Evolutionary conservation across 306 rosid species (phyloP), one percentile per base, ranked within the genome.

Genomic region (Casuarina equisetifolia): DNA sequence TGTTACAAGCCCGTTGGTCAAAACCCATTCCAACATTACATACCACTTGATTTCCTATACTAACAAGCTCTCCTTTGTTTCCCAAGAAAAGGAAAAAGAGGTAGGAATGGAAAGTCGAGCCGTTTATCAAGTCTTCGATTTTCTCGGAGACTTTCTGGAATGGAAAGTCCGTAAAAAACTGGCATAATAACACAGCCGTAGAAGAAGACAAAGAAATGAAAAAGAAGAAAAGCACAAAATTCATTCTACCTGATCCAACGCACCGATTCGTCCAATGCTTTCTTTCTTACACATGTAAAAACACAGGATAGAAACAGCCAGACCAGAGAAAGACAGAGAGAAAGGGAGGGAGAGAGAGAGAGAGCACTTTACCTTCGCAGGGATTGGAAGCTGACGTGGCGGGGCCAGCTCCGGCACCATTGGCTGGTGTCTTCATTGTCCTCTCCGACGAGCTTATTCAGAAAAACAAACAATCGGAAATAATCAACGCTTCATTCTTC

Each of bases 401-500:
- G 1, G 87, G 49, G 35, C 79, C 77, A 16, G 72, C 87, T 4
- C 81, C 86, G 76, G 76, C 63, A 77, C 79, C 82, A 52, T 86
- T 90, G 17, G 84, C 75, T 78, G 89, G 90, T 64, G 85, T 81
- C 87, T 93, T 93, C 97, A 93, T 89, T 77, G 62, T 75, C 76
- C 12, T 42, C 61, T 57, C 87, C 80, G 74, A 40, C n/a, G 51
- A 55, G 54, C 42, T 45, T 42, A 25, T 54, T 2, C 49, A 50
- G 20, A 42, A 38, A 3, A n/a, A 73, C 9, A 15, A 6, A 1
- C 0, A 4, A 4, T 69, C 11, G 48, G 13, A 11, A 62, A 82
- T 69, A 61, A 63, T 82, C 82, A 87, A 57, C 63, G 55, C 20
- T 35, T 68, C 90, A 84, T 84, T 63, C 51, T 19, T 50, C 9